These are phyloP conservation scores for Ustilago loliicola DNA, from an alignment of 1,284 basidiomycete genomes.

Conservation along the genomic window DNA sequence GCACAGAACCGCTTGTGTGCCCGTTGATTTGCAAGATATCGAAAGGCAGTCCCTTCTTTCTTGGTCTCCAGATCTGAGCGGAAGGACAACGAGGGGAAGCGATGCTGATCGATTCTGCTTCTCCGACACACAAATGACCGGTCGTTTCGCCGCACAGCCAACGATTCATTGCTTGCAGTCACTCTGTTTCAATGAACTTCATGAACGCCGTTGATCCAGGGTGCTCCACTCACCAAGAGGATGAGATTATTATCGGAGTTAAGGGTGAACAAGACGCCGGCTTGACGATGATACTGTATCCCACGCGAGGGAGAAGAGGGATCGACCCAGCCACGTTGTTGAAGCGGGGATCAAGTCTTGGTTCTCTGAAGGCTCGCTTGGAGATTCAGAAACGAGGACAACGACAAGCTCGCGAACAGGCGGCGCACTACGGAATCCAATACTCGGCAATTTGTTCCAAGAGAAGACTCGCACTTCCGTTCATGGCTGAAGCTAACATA, in stretches of 20 bases:
- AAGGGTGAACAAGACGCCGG: neutral
- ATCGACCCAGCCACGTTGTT: conserved; percentile 5
- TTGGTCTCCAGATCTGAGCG: too few species aligned
- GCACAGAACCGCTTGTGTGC: neutral
- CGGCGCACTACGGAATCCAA: neutral
- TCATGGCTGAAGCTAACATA: too few species aligned
- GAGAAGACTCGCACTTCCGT: too few species aligned
- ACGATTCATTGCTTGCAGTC: neutral
- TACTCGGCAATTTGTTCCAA: too few species aligned
- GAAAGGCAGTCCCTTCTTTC: too few species aligned
- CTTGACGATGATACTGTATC: neutral
- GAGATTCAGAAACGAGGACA: neutral
- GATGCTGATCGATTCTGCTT: neutral
- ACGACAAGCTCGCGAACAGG: conserved; percentile 1
- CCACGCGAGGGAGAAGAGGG: neutral
- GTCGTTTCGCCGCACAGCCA: neutral
- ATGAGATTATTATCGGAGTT: neutral
- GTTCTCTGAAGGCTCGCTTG: neutral
- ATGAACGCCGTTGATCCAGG: neutral
- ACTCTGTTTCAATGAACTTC: neutral
- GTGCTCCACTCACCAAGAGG: neutral
- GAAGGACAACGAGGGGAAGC: neutral
- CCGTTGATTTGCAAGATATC: too few species aligned
- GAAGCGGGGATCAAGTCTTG: neutral
- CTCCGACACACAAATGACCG: too few species aligned